Percentiles rank a stretch among this genome's conserved stretches.
Evolutionary conservation across 2,329 filamentous ascomycete species (phyloP).

Genomic region (Fusarium sp.): DNA sequence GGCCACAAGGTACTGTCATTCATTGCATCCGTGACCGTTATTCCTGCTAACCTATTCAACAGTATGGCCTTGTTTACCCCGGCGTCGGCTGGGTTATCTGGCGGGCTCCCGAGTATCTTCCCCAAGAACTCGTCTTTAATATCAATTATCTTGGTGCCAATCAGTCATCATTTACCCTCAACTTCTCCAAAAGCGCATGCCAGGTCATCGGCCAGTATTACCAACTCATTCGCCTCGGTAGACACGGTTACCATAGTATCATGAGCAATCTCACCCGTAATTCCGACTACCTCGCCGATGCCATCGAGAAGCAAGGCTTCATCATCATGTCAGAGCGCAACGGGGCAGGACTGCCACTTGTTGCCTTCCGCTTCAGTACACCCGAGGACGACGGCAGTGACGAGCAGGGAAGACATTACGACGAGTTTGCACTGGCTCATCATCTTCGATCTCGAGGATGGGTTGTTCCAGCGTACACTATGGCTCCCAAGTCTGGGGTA

Average conservation of each 20-base stretch:
- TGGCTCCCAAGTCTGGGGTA: conserved; percentile 90
- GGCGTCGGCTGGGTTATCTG: conserved; percentile 97
- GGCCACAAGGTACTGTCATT: conserved; percentile 75
- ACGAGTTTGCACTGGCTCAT: conserved; percentile 85
- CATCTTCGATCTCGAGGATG: conserved; percentile 88
- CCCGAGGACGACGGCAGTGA: conserved; percentile 56
- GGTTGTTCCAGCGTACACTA: conserved; percentile 96
- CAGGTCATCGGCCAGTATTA: conserved; percentile 98
- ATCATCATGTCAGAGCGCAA: conserved; percentile 85
- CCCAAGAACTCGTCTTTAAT: conserved; percentile 95
- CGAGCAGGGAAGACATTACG: conserved; percentile 67
- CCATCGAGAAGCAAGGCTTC: conserved; percentile 82
- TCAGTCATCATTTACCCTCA: conserved; percentile 94
- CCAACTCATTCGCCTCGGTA: conserved; percentile 93
- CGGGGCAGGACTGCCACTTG: conserved; percentile 85
- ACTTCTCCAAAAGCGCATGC: conserved; percentile 95
- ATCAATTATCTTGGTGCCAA: conserved; percentile 98
- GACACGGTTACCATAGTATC: conserved; percentile 90
- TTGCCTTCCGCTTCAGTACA: conserved; percentile 83
- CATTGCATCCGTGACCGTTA: not conserved
- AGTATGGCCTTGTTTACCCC: conserved; percentile 78
- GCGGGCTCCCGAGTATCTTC: conserved; percentile 84
- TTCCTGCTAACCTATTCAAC: not conserved
- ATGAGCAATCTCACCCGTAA: conserved; percentile 94
- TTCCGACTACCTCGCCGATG: conserved; percentile 84